Percentiles rank a stretch among this genome's conserved stretches.
phyloP scores from a whole-genome alignment of 441 rosid species.

The Lepidium campestre region DNA sequence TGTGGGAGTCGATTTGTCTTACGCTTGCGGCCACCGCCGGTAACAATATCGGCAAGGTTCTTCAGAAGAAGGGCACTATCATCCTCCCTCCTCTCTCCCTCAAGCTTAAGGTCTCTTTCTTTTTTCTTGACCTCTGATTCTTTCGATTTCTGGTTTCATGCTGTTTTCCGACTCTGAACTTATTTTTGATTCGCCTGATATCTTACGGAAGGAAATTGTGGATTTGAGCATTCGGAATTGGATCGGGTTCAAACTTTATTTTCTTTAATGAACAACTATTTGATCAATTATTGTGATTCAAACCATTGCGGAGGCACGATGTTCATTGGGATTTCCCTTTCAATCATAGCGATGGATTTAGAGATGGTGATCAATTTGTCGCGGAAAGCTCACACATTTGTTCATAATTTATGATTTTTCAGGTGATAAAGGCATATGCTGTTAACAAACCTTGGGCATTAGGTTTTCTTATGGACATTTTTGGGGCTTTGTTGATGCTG shows the following conservation, averaged over 20 bases:
- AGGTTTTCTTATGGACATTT: conserved; percentile 89
- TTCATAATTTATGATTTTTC: conserved; percentile 18
- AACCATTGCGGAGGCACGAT: background rate
- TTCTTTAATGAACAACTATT: background rate
- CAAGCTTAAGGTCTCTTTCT: conserved; percentile 67
- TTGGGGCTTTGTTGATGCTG: conserved; percentile 90
- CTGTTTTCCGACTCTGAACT: background rate
- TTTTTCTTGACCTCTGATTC: background rate
- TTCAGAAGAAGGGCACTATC: conserved; percentile 95
- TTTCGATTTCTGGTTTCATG: conserved; percentile 10
- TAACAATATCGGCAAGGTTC: conserved; percentile 90
- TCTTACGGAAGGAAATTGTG: background rate
- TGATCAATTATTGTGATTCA: background rate
- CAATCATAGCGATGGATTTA: background rate
- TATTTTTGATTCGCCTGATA: background rate
- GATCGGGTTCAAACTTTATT: background rate
- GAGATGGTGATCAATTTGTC: background rate
- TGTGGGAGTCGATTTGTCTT: conserved; percentile 91
- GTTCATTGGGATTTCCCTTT: background rate
- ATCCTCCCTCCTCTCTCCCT: conserved; percentile 96
- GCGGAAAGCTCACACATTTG: conserved; percentile 7
- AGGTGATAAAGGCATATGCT: conserved; percentile 92
- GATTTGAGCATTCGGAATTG: background rate
- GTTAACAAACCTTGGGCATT: conserved; percentile 73
- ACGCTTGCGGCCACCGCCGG: conserved; percentile 97